phyloP scores from a whole-genome alignment of 345 rosid genomes.

The Salix udensis region DNA sequence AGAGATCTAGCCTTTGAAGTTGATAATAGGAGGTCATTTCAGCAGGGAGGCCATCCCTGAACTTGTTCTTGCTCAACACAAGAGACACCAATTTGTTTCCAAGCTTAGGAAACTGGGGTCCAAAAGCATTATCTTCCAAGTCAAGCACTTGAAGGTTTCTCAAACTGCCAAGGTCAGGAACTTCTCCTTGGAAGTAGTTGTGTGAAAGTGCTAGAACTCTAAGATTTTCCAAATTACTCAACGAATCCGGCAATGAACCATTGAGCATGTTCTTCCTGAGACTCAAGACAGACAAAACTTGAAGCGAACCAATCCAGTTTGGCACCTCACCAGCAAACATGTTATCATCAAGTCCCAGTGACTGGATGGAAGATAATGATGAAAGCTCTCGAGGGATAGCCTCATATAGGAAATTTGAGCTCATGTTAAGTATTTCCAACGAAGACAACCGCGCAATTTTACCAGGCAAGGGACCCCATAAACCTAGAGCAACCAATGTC shows the following conservation, averaged over 20 bases:
- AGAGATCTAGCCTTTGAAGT: constrained; percentile 76
- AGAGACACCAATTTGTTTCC: constrained; percentile 67
- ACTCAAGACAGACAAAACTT: constrained; percentile 63
- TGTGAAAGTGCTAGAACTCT: constrained; percentile 76
- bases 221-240: constrained; percentile 60
- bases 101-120: constrained; percentile 69
- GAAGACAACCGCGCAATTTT: constrained; percentile 61
- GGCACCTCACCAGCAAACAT: constrained; percentile 65
- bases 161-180: constrained; percentile 68
- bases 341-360: constrained; percentile 80
- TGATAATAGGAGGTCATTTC: constrained; percentile 59
- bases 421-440: constrained; percentile 76
- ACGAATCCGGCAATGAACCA: constrained; percentile 65
- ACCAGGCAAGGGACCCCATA: constrained; percentile 85
- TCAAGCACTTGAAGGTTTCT: constrained; percentile 85
- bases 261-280: constrained; percentile 67
- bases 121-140: constrained; percentile 74
- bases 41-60: constrained; percentile 68
- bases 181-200: constrained; percentile 61
- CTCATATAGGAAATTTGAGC: constrained; percentile 70
- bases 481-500: constrained; percentile 72
- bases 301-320: constrained; percentile 56
- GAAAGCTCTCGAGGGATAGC: constrained; percentile 65
- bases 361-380: constrained; percentile 49
- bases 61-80: constrained; percentile 73